phyloP scores from a whole-genome alignment of 331 rosid species.

The Prunus yedoensis region DNA sequence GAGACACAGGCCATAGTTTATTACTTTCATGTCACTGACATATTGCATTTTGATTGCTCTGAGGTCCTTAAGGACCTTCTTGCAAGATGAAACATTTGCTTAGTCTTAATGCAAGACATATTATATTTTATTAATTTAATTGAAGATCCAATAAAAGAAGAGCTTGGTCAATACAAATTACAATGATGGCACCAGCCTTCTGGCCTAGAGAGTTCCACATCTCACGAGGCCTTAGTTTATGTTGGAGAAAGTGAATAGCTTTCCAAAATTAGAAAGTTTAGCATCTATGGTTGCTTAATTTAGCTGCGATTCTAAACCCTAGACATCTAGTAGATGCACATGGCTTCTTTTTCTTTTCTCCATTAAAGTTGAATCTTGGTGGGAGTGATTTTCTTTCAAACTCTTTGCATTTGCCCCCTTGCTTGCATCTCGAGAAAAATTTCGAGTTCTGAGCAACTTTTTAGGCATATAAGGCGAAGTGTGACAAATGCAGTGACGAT shows the following conservation, averaged over 20 bases:
- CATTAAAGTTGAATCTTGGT: slow-evolving; percentile 53
- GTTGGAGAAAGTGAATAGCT: slow-evolving; percentile 13
- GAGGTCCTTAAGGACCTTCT: slow-evolving; percentile 24
- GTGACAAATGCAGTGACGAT: slow-evolving; percentile 19
- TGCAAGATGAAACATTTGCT: slow-evolving; percentile 43
- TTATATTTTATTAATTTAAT: slow-evolving; percentile 6
- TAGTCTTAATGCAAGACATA: slow-evolving; percentile 27
- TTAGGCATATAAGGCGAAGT: not conserved
- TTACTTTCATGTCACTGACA: slow-evolving; percentile 32
- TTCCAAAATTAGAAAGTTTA: slow-evolving; percentile 56
- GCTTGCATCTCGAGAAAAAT: slow-evolving; percentile 67
- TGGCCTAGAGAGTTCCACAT: slow-evolving; percentile 53
- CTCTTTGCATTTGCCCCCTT: slow-evolving; percentile 22
- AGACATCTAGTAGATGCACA: slow-evolving; percentile 69
- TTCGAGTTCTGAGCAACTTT: slow-evolving; percentile 14
- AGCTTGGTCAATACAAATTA: slow-evolving; percentile 38
- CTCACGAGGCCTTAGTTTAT: slow-evolving; percentile 19
- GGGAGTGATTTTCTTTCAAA: slow-evolving; percentile 31
- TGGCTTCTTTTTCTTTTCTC: slow-evolving; percentile 40
- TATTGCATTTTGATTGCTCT: slow-evolving; percentile 20
- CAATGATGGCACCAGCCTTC: slow-evolving; percentile 35
- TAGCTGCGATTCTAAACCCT: slow-evolving; percentile 32
- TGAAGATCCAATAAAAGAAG: slow-evolving; percentile 33
- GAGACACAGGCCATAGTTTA: slow-evolving; percentile 32
- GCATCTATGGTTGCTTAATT: slow-evolving; percentile 13